Percentiles rank a stretch among this genome's conserved stretches.
Evolutionary conservation across 2,329 filamentous ascomycete genomes (phyloP).

Genomic region (Cytospora leucostoma): DNA sequence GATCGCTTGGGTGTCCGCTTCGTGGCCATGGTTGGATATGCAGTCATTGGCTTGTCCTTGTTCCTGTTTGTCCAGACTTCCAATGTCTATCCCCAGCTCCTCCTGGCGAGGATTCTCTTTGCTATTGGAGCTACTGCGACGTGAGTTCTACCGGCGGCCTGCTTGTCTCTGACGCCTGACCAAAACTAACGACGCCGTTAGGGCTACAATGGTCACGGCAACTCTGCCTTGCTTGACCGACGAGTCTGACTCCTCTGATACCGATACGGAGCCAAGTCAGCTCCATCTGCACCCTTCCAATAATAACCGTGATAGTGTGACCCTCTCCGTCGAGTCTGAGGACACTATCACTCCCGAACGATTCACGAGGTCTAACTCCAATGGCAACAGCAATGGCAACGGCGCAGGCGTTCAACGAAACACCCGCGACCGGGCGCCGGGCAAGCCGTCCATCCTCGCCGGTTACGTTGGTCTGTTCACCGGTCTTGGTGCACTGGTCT

Average conservation of each 20-base stretch:
- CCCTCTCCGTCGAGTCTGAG: constrained; percentile 72
- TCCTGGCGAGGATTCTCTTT: constrained; percentile 83
- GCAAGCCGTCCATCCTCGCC: constrained; percentile 66
- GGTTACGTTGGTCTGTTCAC: constrained; percentile 92
- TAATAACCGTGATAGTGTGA: constrained; percentile 57
- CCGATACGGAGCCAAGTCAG: constrained; percentile 35
- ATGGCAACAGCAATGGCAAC: constrained; percentile 30
- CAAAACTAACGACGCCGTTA: constrained; percentile 33
- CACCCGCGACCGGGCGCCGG: constrained; percentile 33
- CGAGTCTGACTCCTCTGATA: constrained; percentile 40
- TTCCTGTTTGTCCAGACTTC: constrained; percentile 80
- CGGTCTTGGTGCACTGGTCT: constrained; percentile 85
- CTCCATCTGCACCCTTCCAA: constrained; percentile 34
- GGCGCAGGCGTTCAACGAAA: constrained; percentile 23
- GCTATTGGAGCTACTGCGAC: constrained; percentile 89
- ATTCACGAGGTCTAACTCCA: constrained; percentile 42
- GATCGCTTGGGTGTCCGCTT: constrained; percentile 75
- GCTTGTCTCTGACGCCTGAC: neutral
- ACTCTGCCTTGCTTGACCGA: constrained; percentile 75
- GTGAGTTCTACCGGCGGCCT: constrained; percentile 45
- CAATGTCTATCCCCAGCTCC: constrained; percentile 85
- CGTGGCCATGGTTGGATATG: constrained; percentile 76
- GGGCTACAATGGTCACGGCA: constrained; percentile 94
- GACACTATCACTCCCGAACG: constrained; percentile 71
- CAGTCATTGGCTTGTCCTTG: constrained; percentile 75